A percentile compares a stretch with the other conserved stretches of the same genome.
Evolutionary conservation across 768 basidiomycete genomes (phyloP).

Genomic region (Leccinellum rugosiceps): DNA sequence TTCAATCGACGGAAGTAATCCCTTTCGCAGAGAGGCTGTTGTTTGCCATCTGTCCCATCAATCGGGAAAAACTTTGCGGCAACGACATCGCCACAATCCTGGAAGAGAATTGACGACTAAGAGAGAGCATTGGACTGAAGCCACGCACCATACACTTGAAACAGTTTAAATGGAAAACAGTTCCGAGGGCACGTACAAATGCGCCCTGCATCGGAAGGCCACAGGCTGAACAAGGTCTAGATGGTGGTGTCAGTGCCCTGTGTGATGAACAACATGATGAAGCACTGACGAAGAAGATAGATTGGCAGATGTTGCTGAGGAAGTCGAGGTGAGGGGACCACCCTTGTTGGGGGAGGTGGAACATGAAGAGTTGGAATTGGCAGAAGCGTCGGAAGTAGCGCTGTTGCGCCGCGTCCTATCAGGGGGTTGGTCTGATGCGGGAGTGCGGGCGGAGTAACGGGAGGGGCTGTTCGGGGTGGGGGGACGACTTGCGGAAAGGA

Average conservation of each 20-base stretch:
- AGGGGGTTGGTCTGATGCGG: slow-evolving; percentile 53
- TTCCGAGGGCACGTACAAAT: slow-evolving; percentile 91
- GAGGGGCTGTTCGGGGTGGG: slow-evolving; percentile 51
- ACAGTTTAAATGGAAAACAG: slow-evolving; percentile 95
- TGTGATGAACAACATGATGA: slow-evolving; percentile 8
- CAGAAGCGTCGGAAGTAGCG: slow-evolving; percentile 48
- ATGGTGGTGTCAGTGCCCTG: not conserved
- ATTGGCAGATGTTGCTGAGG: slow-evolving; percentile 51
- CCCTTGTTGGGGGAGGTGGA: slow-evolving; percentile 38
- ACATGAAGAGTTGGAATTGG: slow-evolving; percentile 52
- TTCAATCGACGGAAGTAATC: slow-evolving; percentile 97
- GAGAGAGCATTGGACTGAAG: not conserved
- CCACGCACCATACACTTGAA: slow-evolving; percentile 91
- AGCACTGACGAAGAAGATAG: slow-evolving; percentile 57
- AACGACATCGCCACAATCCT: slow-evolving; percentile 97
- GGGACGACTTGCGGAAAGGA: slow-evolving; percentile 56
- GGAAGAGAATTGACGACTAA: slow-evolving; percentile 8
- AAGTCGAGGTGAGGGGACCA: slow-evolving; percentile 49
- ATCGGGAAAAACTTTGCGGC: slow-evolving; percentile 99
- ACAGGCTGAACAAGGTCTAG: slow-evolving; percentile 72
- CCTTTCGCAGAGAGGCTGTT: slow-evolving; percentile 94
- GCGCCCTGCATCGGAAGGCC: slow-evolving; percentile 87
- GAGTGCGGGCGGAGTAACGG: slow-evolving; percentile 44
- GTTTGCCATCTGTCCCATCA: slow-evolving; percentile 84
- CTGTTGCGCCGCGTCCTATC: slow-evolving; percentile 46